Base-by-base conservation (phyloP, 2,329 filamentous ascomycete species). In the Clarireedia hainanense region DNA sequence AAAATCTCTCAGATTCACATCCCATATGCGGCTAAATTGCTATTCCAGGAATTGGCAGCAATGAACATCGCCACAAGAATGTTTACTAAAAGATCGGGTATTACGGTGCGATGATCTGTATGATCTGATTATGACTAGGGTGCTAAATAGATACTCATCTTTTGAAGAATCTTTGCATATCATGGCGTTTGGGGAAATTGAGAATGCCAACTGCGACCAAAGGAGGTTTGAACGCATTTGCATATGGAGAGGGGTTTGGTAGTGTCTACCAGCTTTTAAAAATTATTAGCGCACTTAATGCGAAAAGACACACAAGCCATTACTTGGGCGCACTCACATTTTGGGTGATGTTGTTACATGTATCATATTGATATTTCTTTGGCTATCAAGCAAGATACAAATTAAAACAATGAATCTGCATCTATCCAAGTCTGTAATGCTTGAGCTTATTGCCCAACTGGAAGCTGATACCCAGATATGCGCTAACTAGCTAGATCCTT, bases 51-150 rank as follows among this genome's bases (percentile, higher is more conserved):
- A 76, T 77, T 99, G 64, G 89, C 91, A 69, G 86, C 91, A 50
- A 99, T 99, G 94, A 97, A 97, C 73, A 97, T 99, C 72, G 92
- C 94, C 10, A 87, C 92, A 34, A 86, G 94, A 71, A 92, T 99
- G 91, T 99, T 95, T 71, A 97, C 92, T 40, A 88, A 89, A 70
- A 77, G 88, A 57, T 90, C 86, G 15, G 88, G 87, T 54, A 84
- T 89, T 56, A 84, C 83, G 45, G 82, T 90, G 61, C 80, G 87
- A 62, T 87, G 73, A 73, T 46, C 43, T 48, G 30, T 52, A 56
- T 24, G 40, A 60, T 60, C 60, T 56, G 52, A 61, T 49, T 56
- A 52, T 23, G 56, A 37, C 43, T 50, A 39, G 50, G 27, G 45
- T 10, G 43, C 39, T 27, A 47, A 17, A 37, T 48, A 52, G 42